These are phyloP conservation scores for Rhodotorula kratochvilovae DNA, from an alignment of 768 basidiomycete species.

Conservation along the genomic window DNA sequence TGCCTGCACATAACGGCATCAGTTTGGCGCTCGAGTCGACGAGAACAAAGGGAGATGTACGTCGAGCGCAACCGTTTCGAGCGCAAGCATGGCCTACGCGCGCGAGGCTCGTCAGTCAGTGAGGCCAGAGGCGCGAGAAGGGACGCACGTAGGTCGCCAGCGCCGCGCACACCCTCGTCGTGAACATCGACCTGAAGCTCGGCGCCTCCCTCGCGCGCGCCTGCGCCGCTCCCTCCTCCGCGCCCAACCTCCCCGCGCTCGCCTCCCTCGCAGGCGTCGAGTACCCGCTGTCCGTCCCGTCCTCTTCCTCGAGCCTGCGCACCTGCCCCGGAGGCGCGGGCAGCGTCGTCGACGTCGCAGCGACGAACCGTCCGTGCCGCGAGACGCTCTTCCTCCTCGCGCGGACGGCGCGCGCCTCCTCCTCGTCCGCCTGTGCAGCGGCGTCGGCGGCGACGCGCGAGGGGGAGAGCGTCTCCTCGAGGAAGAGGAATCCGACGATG, in stretches of 20 bases:
- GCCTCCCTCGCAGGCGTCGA: conserved; percentile 9
- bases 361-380: conserved; percentile 21
- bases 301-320: conserved; percentile 6
- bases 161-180: conserved; percentile 8
- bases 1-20: neutral
- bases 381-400: neutral
- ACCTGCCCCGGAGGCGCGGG: conserved; percentile 14
- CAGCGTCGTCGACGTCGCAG: conserved; percentile 23
- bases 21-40: neutral
- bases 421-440: too few species aligned
- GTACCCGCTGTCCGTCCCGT: conserved; percentile 30
- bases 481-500: conserved; percentile 35
- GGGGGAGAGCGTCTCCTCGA: conserved; percentile 38
- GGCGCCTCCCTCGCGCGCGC: neutral
- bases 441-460: neutral
- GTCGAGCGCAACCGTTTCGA: conserved; percentile 32
- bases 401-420: neutral
- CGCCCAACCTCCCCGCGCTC: neutral
- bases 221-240: neutral
- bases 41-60: neutral
- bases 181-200: conserved; percentile 12
- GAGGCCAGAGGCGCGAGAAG: neutral
- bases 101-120: neutral
- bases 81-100: conserved; percentile 27
- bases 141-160: conserved; percentile 20